These are phyloP conservation scores for Austroboletus novae-zelandiae DNA, from an alignment of 1,284 basidiomycete species.

Conservation along the genomic window DNA sequence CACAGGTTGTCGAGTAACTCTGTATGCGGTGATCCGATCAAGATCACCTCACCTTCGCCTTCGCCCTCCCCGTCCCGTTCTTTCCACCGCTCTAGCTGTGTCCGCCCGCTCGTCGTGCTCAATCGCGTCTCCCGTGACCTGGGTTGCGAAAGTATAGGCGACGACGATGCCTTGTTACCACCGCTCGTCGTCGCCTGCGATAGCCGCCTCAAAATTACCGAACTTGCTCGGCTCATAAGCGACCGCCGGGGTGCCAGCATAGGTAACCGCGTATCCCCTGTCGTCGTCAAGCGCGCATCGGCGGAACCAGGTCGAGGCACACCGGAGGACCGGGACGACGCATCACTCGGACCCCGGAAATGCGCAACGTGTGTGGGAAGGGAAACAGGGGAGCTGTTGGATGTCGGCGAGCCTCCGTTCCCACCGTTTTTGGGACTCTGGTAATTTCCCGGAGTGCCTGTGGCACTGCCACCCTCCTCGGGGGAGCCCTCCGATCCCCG, in stretches of 20 bases:
- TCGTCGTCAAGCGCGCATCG: constrained; percentile 19
- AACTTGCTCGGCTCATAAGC: constrained; percentile 27
- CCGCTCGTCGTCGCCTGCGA: constrained; percentile 17
- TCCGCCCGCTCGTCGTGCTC: background rate
- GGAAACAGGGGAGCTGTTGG: constrained; percentile 17
- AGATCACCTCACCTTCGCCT: constrained; percentile 18
- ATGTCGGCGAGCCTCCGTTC: constrained; percentile 5
- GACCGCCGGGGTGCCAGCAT: constrained; percentile 11
- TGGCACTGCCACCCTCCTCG: no score
- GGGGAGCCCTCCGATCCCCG: no score
- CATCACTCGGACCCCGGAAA: constrained; percentile 2
- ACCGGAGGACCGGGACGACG: background rate
- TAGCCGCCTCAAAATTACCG: constrained; percentile 24
- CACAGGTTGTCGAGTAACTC: constrained; percentile 1
- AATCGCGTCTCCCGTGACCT: background rate
- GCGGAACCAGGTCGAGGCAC: constrained; percentile 21
- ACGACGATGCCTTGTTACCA: background rate
- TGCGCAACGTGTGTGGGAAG: constrained; percentile 5
- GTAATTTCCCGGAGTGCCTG: background rate
- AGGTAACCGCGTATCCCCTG: background rate
- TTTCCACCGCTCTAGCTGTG: constrained; percentile 1
- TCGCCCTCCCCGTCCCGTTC: background rate
- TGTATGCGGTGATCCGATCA: constrained; percentile 14
- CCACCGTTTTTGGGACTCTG: no score
- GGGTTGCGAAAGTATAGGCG: background rate